Conservation (phyloP, 768 basidiomycete species). For the Rhodosporidiobolus odoratus region DNA sequence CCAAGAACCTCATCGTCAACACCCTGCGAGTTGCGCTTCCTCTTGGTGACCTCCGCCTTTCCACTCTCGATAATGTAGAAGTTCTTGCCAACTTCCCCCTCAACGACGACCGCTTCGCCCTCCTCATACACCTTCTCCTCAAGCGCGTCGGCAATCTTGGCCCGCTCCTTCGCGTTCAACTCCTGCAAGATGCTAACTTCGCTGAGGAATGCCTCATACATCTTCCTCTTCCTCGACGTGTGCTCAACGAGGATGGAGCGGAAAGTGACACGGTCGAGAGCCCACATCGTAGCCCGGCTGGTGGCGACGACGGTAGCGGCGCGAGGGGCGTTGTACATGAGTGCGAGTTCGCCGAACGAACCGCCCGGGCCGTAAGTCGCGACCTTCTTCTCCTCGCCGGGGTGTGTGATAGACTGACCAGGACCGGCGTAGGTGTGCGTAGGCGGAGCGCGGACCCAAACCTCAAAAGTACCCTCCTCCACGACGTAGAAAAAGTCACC, state of each 20-base stretch:
- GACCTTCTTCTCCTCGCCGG: conserved; percentile 53
- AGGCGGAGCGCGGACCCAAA: conserved; percentile 54
- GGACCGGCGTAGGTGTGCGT: conserved; percentile 36
- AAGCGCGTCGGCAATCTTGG: conserved; percentile 95
- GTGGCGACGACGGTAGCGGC: conserved; percentile 88
- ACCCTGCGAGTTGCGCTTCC: conserved; percentile 52
- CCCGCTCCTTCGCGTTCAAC: conserved; percentile 77
- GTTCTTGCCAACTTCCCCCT: conserved; percentile 93
- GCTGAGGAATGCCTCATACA: conserved; percentile 95
- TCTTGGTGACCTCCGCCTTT: conserved; percentile 78
- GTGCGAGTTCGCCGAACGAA: conserved; percentile 90
- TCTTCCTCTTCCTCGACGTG: conserved; percentile 79
- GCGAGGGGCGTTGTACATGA: conserved; percentile 97
- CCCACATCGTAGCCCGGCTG: conserved; percentile 75
- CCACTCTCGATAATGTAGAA: conserved; percentile 98
- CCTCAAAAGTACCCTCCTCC: conserved; percentile 76
- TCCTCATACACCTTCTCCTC: conserved; percentile 73
- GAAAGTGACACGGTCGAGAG: conserved; percentile 95
- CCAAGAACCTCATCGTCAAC: conserved; percentile 62
- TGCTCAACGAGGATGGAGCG: conserved; percentile 93
- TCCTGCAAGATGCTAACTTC: conserved; percentile 81
- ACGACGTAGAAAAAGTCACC: conserved; percentile 98
- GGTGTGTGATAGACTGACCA: conserved; percentile 47
- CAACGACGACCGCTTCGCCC: conserved; percentile 78
- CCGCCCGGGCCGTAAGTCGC: conserved; percentile 75